Evolutionary conservation across 257 asterid species (phyloP).

Genomic region (Solanum chiquidenum): DNA sequence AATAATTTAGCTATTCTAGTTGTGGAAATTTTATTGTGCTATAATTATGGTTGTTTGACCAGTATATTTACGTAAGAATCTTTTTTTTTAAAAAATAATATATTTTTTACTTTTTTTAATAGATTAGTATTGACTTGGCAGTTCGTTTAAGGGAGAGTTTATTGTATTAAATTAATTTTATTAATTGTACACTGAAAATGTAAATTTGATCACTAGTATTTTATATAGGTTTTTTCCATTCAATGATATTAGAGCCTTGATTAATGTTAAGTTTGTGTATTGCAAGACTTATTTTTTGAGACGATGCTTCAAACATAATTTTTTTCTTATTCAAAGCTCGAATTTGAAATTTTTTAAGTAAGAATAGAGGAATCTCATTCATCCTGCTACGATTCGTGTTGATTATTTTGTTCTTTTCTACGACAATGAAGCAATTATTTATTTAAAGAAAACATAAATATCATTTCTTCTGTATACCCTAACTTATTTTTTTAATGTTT

Average conservation of each 20-base stretch:
- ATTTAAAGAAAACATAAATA: neutral
- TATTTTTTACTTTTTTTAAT: neutral
- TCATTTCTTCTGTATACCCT: neutral
- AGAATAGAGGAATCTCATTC: too few species aligned
- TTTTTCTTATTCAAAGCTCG: neutral
- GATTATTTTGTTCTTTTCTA: neutral
- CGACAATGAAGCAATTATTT: neutral
- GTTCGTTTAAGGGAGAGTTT: neutral
- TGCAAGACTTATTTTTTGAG: neutral
- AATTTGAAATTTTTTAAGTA: too few species aligned
- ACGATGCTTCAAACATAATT: fast-evolving
- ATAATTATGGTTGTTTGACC: neutral
- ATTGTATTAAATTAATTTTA: neutral
- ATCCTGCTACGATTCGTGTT: fast-evolving
- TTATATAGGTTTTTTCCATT: too few species aligned
- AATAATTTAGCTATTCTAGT: neutral
- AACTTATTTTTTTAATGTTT: neutral
- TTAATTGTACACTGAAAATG: too few species aligned
- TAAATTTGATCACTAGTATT: too few species aligned
- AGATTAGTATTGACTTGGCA: neutral
- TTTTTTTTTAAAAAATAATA: too few species aligned
- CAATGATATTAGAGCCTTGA: neutral
- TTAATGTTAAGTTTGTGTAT: neutral
- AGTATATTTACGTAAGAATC: neutral
- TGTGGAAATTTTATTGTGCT: neutral